phyloP scores from a whole-genome alignment of 1,139 yeast genomes.

The Saccharomyces hybrid region DNA sequence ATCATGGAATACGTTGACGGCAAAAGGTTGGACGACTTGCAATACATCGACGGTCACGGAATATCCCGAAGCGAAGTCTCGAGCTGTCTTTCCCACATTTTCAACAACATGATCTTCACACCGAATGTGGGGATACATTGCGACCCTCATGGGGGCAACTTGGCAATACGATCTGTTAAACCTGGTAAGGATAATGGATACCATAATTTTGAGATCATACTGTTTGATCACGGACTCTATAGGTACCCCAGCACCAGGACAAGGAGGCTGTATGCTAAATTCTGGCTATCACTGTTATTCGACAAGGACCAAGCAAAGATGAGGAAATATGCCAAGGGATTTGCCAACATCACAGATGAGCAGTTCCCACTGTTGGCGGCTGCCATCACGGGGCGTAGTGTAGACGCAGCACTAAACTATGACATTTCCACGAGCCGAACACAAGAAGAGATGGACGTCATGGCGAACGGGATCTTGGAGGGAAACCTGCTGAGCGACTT shows the following conservation, averaged over 20 bases:
- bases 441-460: slow-evolving; percentile 49
- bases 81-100: slow-evolving; percentile 77
- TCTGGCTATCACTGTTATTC: slow-evolving; percentile 76
- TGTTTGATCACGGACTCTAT: slow-evolving; percentile 93
- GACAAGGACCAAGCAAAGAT: slow-evolving; percentile 60
- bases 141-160: slow-evolving; percentile 96
- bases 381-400: slow-evolving; percentile 88
- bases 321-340: slow-evolving; percentile 63
- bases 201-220: slow-evolving; percentile 81
- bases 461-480: slow-evolving; percentile 54
- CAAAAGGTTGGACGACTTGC: slow-evolving; percentile 68
- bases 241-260: slow-evolving; percentile 71
- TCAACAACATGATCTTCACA: slow-evolving; percentile 91
- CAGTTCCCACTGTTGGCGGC: slow-evolving; percentile 82
- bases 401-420: slow-evolving; percentile 57
- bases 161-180: slow-evolving; percentile 58
- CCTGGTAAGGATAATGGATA: slow-evolving; percentile 13
- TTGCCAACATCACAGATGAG: slow-evolving; percentile 75
- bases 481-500: slow-evolving; percentile 63
- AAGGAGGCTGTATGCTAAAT: slow-evolving; percentile 78
- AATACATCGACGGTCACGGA: slow-evolving; percentile 50
- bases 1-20: slow-evolving; percentile 88
- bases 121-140: slow-evolving; percentile 90
- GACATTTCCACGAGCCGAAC: slow-evolving; percentile 51
- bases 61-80: slow-evolving; percentile 80